Conservation (phyloP, 2,329 filamentous ascomycete species). For the Cytospora piceae region DNA sequence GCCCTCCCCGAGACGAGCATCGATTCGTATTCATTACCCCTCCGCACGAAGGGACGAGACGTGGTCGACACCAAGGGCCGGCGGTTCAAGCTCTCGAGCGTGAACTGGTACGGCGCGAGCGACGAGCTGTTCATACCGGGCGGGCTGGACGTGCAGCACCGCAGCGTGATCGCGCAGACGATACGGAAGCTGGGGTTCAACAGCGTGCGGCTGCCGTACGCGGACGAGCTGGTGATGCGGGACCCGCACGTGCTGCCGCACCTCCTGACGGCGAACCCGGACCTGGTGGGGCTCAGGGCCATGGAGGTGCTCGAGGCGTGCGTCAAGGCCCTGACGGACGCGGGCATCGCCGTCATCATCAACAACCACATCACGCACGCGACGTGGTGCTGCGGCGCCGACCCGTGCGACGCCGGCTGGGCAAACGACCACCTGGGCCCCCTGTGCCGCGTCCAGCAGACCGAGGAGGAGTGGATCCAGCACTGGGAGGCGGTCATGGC, state of each 20-base stretch:
- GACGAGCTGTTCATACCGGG: constrained; percentile 68
- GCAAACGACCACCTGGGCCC: constrained; percentile 65
- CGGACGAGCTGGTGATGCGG: constrained; percentile 66
- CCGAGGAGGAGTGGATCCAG: constrained; percentile 67
- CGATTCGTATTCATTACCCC: constrained; percentile 56
- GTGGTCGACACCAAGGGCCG: constrained; percentile 61
- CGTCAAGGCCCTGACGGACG: constrained; percentile 61
- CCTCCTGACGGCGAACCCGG: constrained; percentile 61
- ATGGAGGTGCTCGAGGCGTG: constrained; percentile 65
- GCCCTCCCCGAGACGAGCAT: constrained; percentile 50
- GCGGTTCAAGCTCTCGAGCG: constrained; percentile 64
- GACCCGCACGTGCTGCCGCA: constrained; percentile 59
- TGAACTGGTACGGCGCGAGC: constrained; percentile 75
- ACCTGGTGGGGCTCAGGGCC: constrained; percentile 59
- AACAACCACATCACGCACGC: constrained; percentile 74
- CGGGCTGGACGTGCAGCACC: constrained; percentile 66
- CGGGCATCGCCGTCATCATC: constrained; percentile 66
- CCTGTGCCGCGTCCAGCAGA: constrained; percentile 64
- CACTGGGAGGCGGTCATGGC: constrained; percentile 69
- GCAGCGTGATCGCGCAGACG: constrained; percentile 60
- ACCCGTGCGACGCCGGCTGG: constrained; percentile 71
- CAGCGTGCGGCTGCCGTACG: constrained; percentile 70
- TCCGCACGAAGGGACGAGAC: constrained; percentile 62
- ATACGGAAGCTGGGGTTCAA: constrained; percentile 70
- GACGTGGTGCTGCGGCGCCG: constrained; percentile 70